Conservation (phyloP, 805 yeast genomes). For the Candida boleticola region DNA sequence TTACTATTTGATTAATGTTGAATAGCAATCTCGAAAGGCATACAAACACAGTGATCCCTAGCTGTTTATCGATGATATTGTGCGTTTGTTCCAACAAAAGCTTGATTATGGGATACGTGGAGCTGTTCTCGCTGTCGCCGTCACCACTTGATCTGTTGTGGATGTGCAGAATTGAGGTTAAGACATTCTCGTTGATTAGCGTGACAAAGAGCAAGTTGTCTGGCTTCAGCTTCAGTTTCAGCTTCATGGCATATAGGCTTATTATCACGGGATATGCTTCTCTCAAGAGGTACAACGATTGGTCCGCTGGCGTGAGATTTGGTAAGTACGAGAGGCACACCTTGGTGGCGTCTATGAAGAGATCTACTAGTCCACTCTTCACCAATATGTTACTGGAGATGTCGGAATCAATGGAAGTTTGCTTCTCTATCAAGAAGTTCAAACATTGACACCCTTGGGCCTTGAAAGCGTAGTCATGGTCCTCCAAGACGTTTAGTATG, state of each 20-base stretch:
- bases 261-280: constrained; percentile 22
- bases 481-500: constrained; percentile 33
- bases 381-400: constrained; percentile 12
- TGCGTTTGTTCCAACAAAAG: constrained; percentile 18
- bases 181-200: constrained; percentile 20
- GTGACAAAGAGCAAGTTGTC: constrained; percentile 16
- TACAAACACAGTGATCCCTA: constrained; percentile 14
- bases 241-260: neutral
- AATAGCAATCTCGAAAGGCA: constrained; percentile 28
- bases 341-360: constrained; percentile 24
- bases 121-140: constrained; percentile 6
- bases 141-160: constrained; percentile 4
- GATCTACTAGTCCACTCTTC: constrained; percentile 24
- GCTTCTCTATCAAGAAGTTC: constrained; percentile 10
- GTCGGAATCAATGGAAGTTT: neutral
- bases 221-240: neutral
- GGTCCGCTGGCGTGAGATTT: constrained; percentile 21
- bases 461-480: constrained; percentile 27
- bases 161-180: constrained; percentile 25
- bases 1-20: constrained; percentile 28
- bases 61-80: constrained; percentile 7
- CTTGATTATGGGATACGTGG: constrained; percentile 10
- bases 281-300: constrained; percentile 17
- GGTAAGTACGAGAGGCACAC: constrained; percentile 28
- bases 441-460: constrained; percentile 23